Conservation (phyloP, 108 stramenopile species). For the Schizochytrium sp. region DNA sequence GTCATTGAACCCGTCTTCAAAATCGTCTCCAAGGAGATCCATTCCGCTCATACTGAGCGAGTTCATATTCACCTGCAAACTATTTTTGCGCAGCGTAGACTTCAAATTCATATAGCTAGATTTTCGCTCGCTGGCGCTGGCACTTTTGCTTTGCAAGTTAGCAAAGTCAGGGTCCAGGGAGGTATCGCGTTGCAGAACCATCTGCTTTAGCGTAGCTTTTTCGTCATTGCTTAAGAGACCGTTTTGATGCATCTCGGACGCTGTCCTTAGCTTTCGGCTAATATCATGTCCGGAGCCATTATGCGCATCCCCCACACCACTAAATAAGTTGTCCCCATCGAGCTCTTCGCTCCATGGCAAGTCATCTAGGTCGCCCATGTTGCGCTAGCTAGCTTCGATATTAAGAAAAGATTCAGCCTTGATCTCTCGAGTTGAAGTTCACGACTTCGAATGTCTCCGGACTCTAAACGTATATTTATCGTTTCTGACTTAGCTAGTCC, state of each 20-base stretch:
- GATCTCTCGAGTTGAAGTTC: no score
- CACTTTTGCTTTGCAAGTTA: conserved; percentile 1
- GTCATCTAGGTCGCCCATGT: conserved; percentile 25
- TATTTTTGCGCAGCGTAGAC: conserved; percentile 33
- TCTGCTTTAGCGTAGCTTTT: conserved; percentile 46
- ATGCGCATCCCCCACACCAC: neutral
- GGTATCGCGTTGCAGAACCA: conserved; percentile 40
- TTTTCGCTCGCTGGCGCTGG: neutral
- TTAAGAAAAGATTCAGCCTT: no score
- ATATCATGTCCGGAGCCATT: neutral
- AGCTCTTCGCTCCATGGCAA: neutral
- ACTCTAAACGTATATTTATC: no score
- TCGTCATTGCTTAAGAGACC: conserved; percentile 45
- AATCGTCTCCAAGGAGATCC: conserved; percentile 11
- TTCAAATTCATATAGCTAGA: conserved; percentile 47
- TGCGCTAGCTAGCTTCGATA: neutral
- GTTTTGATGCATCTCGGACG: conserved; percentile 40
- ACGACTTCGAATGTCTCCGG: no score
- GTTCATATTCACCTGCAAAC: conserved; percentile 14
- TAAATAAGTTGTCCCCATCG: neutral
- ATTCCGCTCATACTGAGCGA: conserved; percentile 12
- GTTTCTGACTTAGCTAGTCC: no score
- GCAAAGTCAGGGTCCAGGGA: conserved; percentile 15
- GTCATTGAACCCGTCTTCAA: conserved; percentile 16
- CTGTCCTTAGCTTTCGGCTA: conserved; percentile 22